Base-by-base conservation (phyloP, 495 filamentous ascomycete genomes). In the Collariella sp. region DNA sequence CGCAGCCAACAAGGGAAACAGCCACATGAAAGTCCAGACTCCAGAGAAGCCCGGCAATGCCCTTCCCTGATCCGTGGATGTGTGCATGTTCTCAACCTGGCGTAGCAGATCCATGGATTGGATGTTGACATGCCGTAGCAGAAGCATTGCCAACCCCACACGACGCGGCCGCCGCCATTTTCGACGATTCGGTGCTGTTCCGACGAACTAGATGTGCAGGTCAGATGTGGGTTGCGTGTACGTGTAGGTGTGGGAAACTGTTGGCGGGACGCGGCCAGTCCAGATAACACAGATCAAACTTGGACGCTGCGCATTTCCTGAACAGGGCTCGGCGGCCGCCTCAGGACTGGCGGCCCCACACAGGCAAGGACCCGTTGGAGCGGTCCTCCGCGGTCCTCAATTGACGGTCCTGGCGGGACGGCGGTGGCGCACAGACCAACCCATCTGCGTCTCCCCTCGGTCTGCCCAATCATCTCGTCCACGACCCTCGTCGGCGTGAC, bases 301-400 rank as follows among this genome's bases (percentile, higher is more conserved):
- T n/a, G n/a, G n/a, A n/a, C 20, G 46, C 50, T 59, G 56, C 50
- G 51, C 51, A 59, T 41, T 41, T 7, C 2, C 18, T 48, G 35
- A 20, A 16, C 40, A 54, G 43, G 47, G 45, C 56, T 53, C 56
- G 40, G 56, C 51, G 40, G 56, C 56, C 51, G 46, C 47, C 46
- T 54, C 42, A 5, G 39, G 46, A 31, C 26, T 9, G 39, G 31
- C 44, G 12, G 18, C 18, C 7, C 16, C 16, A 19, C 13, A 48
- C 46, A 47, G 46, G 45, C 56, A 10, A 46, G 56, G 50, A 54
- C 56, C 56, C 46, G 44, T 39, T 12, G 47, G 45, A 50, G 33
- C n/a, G 24, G 41, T 35, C 34, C 16, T 41, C 20, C 11, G 22
- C 48, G 12, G 46, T 42, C 40, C 51, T 44, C 31, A 45, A n/a